Conservation (phyloP, 345 rosid genomes). For the Moricandia arvensis region DNA sequence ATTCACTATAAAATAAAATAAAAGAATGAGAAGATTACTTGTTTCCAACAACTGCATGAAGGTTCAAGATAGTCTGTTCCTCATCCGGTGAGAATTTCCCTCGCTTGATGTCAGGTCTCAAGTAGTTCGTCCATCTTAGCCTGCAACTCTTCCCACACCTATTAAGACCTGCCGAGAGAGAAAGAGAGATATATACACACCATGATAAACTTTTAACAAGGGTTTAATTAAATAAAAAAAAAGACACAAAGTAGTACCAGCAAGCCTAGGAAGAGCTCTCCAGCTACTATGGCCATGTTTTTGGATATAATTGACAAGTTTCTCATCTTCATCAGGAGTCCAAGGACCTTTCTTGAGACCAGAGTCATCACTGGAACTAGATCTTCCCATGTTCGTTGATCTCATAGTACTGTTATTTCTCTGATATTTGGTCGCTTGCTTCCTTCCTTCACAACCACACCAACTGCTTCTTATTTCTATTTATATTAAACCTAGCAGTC, state of each 20-base stretch:
- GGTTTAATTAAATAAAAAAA: neutral
- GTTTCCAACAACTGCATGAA: constrained; percentile 80
- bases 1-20: constrained; percentile 2
- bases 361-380: constrained; percentile 60
- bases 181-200: neutral
- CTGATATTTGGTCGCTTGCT: constrained; percentile 43
- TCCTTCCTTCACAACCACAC: constrained; percentile 60
- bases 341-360: constrained; percentile 87
- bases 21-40: constrained; percentile 45
- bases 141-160: constrained; percentile 87
- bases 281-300: constrained; percentile 86
- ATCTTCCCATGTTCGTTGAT: constrained; percentile 52
- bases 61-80: constrained; percentile 72
- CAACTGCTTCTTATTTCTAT: constrained; percentile 44
- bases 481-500: constrained; percentile 48
- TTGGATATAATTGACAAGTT: constrained; percentile 56
- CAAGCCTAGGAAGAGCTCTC: constrained; percentile 86
- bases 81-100: constrained; percentile 76
- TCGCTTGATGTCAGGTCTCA: constrained; percentile 82
- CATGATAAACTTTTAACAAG: neutral
- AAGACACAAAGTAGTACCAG: constrained; percentile 43
- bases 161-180: constrained; percentile 52
- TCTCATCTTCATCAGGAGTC: constrained; percentile 85
- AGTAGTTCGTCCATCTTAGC: constrained; percentile 80
- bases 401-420: neutral